Conservation (phyloP, 2,329 filamentous ascomycete genomes). For the Diaporthe capsici region DNA sequence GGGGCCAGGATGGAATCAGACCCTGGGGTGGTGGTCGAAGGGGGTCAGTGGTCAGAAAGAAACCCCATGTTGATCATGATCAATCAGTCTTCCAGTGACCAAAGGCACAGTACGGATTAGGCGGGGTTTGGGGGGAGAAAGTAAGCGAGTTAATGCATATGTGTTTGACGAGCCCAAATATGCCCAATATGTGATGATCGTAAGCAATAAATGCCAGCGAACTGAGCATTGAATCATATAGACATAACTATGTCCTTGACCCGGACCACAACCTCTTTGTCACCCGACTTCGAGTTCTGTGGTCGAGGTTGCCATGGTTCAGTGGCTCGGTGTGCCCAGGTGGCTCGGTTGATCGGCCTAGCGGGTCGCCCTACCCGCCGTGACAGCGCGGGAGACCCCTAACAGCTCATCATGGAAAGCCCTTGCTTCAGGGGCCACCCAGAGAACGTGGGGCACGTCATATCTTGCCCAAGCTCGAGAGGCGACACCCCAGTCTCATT, state of each 20-base stretch:
- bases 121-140: too few relatives aligned
- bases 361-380: slow-evolving; percentile 28
- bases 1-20: background rate
- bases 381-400: slow-evolving; percentile 18
- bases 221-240: background rate
- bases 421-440: slow-evolving; percentile 11
- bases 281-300: background rate
- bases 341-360: background rate
- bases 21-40: background rate
- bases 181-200: background rate
- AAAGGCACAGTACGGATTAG: background rate
- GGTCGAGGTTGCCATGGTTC: background rate
- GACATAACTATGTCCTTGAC: background rate
- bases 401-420: background rate
- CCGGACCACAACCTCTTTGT: background rate
- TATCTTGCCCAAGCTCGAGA: background rate
- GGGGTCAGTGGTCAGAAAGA: background rate
- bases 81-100: background rate
- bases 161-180: background rate
- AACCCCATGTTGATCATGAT: background rate
- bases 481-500: background rate
- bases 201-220: background rate
- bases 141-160: background rate
- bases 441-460: slow-evolving; percentile 24
- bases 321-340: background rate